phyloP scores from a whole-genome alignment of 1,284 basidiomycete genomes.

The Cryptococcus sp. region DNA sequence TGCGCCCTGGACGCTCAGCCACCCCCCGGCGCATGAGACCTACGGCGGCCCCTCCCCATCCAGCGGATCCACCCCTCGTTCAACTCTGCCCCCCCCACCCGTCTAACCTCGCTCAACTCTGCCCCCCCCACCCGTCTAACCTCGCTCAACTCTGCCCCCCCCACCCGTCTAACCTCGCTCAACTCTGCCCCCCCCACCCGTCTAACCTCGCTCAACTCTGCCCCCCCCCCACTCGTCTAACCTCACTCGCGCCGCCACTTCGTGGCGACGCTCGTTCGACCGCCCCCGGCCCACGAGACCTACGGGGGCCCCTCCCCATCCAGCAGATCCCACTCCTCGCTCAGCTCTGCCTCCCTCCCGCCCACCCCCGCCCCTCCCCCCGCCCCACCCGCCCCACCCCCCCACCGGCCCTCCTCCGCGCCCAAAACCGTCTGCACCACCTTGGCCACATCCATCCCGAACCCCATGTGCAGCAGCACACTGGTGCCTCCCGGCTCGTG shows the following conservation, averaged over 20 bases:
- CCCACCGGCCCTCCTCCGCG: constrained; percentile 27
- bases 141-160: constrained; percentile 1
- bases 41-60: constrained; percentile 21
- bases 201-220: too few species aligned
- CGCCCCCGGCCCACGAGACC: too few species aligned
- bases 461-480: constrained; percentile 31
- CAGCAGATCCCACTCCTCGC: constrained; percentile 42
- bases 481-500: constrained; percentile 35
- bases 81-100: constrained; percentile 10
- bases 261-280: too few species aligned
- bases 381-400: constrained; percentile 9
- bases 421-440: constrained; percentile 33
- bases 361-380: constrained; percentile 23
- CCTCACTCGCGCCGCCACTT: too few species aligned
- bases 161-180: not conserved
- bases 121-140: constrained; percentile 13
- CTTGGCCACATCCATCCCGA: constrained; percentile 39
- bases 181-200: too few species aligned
- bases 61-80: constrained; percentile 41
- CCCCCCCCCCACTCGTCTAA: too few species aligned
- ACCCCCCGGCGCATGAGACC: too few species aligned
- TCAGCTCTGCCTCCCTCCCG: constrained; percentile 18
- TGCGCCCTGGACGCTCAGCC: not conserved
- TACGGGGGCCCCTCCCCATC: constrained; percentile 21
- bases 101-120: constrained; percentile 19